Base-by-base conservation (phyloP, 148 eudicot species). In the Salicornia ramosissima region DNA sequence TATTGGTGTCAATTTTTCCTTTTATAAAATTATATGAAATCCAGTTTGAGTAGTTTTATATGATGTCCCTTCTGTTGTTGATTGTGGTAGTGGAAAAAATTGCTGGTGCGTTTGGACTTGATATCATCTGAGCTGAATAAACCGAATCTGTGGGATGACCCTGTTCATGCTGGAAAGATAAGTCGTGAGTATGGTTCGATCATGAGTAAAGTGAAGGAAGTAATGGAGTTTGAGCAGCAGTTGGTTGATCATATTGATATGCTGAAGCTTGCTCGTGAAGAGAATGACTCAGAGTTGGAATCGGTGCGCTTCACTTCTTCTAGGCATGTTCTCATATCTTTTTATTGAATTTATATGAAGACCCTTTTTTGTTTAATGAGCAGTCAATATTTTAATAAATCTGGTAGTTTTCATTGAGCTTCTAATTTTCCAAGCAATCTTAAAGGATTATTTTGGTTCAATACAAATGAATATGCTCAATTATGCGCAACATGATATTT, bases 181-280 rank as follows among this genome's bases (percentile, higher is more conserved):
- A 87, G 97, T 70, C 90, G 97, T 29, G 98, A 94, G 75, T 92
- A 94, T 68, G 99, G 97, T 68, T 87, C 92, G 16, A 77, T 94
- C 12, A 76, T 77, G 80, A 80, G 91, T 2, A 94, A 83, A 78
- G 83, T 90, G 83, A 91, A 88, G 70, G 99, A 89, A 78, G 91
- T 94, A 51, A 86, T 83, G 79, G 85, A 81, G 29, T 83, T 87
- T 84, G 99, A 91, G 86, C 88, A 75, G 78, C 87, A 89, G 46
- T 76, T 94, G 71, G 81, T 81, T 61, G 99, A 94, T 71, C 97
- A 94, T 74, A 89, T 94, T 74, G 99, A 90, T 74, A 91, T 94
- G 97, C 73, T 90, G 80, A 94, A 86, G 85, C 93, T 94, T 75
- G 92, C 99, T 73, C 91, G 91, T 43, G 99, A 94, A 76, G 99